Evolutionary conservation across 2,329 filamentous ascomycete genomes (phyloP), one percentile per base, ranked within the genome.

Genomic region (Cytospora chrysosperma): DNA sequence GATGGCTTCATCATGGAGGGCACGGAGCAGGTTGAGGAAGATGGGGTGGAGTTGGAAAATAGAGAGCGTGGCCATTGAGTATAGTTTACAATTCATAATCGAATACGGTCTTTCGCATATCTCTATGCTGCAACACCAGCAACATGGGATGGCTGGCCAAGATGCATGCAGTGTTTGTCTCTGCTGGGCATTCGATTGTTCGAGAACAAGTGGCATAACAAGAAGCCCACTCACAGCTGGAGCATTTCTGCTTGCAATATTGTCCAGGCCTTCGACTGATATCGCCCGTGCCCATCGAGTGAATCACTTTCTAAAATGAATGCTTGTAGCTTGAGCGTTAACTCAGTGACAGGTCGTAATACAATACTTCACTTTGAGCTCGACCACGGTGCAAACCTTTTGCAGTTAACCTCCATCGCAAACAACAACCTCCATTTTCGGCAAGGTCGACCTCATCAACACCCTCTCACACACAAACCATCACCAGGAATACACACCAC

Each of bases 11-110:
- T 84, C 56, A 72, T 84, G 73, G 82, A 85, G 64, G 77, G 82
- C 13, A 78, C 82, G 47, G 81, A 85, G 68, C 80, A 82, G 51
- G 71, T 70, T 17, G 84, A 81, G 68, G 78, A 75, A 65, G 78
- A 75, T 56, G 65, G 65, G 12, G 26, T 67, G 3, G 65, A 67
- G 40, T 28, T 67, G 12, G 65, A 65, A 21, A 61, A 59, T 52
- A 67, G 65, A 58, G 59, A 55, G 21, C 51, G 49, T 9, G 50
- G 53, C 4, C 51, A 28, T 34, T 61, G 55, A 51, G 27, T 49
- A 27, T 55, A 54, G 51, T 34, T 17, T 49, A 34, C 51, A 55
- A 28, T 55, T 24, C 4, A 32, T 30, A 9, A 21, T 30, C 30
- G 37, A 61, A 4, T 13, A 47, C 10, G n/a, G n/a, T 21, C 2